Evolutionary conservation across 192 early-diverging fungal species (phyloP), one percentile per base, ranked within the genome.

Genomic region (Jimgerdemannia lactiflua): DNA sequence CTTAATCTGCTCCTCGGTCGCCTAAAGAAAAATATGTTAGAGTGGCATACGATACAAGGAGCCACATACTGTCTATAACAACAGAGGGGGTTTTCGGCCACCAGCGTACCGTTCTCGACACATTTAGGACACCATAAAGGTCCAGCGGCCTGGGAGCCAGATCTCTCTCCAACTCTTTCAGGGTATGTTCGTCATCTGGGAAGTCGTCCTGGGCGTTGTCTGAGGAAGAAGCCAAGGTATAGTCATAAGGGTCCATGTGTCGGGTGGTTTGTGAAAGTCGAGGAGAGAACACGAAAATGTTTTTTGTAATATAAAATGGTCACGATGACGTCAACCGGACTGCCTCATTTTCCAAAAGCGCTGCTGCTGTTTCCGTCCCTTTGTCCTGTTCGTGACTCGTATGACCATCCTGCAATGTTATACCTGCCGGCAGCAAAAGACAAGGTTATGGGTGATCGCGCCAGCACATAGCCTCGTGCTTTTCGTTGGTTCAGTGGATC

Each of bases 111-210:
- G 74, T 81, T 70, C 89, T 89, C 17, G 91, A 78, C n/a, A 94
- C 82, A 77, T 92, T 94, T 59, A 94, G 82, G 29, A 89, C 81
- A 7, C 80, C 86, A 70, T 93, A 93, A 83, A 89, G 91, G 77
- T 92, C 92, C 39, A 81, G 67, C 40, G 79, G 59, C 49, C 74
- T 73, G 8, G 88, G 87, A 39, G 76, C 70, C 8, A 83, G 65
- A 44, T 83, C 81, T 29, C 70, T 65, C 20, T 83, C 81, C 20
- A 83, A 39, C 39, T 75, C 43, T 3, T 71, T 67, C 6, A 83
- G 39, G 0, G 67, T 44, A 4, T 79, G 78, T 8, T 69, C 67
- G n/a, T 83, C 75, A 40, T 72, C 67, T 4, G 73, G 39, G 59
- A 75, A 69, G 14, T 77, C 75, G 19, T 79, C 75, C 14, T 70